A percentile compares a stretch with the other conserved stretches of the same genome.
These are phyloP conservation scores for Mortierella sp. DNA, from an alignment of 371 early-diverging fungal species.

Conservation along the genomic window DNA sequence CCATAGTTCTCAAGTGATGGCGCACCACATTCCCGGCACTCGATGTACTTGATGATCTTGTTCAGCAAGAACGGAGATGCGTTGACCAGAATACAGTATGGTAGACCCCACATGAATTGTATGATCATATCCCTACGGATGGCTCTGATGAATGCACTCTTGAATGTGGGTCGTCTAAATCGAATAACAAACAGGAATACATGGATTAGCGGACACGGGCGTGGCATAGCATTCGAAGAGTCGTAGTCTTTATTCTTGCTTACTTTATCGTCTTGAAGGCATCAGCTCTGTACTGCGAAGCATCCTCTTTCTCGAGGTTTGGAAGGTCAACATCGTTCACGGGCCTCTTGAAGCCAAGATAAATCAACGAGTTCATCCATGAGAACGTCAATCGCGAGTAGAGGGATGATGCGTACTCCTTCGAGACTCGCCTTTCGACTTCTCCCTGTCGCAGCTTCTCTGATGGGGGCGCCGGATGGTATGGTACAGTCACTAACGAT, in stretches of 20 bases:
- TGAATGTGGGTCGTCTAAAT: slow-evolving; percentile 21
- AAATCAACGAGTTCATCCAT: slow-evolving; percentile 66
- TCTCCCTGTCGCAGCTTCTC: slow-evolving; percentile 19
- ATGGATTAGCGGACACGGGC: not conserved
- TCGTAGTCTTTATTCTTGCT: slow-evolving; percentile 10
- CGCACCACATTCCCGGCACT: slow-evolving; percentile 53
- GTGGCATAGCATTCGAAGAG: too few species aligned
- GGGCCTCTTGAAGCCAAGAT: slow-evolving; percentile 61
- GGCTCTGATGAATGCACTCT: slow-evolving; percentile 41
- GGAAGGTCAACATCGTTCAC: slow-evolving; percentile 65
- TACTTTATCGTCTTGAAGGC: slow-evolving; percentile 1
- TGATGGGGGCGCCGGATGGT: not conserved
- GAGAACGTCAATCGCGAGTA: slow-evolving; percentile 61
- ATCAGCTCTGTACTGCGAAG: slow-evolving; percentile 19
- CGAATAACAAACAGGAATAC: too few species aligned
- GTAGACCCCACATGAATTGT: slow-evolving; percentile 60
- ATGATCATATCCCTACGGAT: slow-evolving; percentile 53
- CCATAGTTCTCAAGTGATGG: slow-evolving; percentile 57
- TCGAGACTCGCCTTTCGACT: slow-evolving; percentile 54
- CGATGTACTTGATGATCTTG: slow-evolving; percentile 67
- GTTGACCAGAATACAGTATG: slow-evolving; percentile 62
- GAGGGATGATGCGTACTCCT: slow-evolving; percentile 63
- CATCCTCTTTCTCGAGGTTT: slow-evolving; percentile 50
- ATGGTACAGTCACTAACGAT: slow-evolving; percentile 31
- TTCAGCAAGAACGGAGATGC: slow-evolving; percentile 68